A percentile compares a stretch with the other conserved stretches of the same genome.
phyloP scores from a whole-genome alignment of 306 rosid species.

The Begonia masoniana region DNA sequence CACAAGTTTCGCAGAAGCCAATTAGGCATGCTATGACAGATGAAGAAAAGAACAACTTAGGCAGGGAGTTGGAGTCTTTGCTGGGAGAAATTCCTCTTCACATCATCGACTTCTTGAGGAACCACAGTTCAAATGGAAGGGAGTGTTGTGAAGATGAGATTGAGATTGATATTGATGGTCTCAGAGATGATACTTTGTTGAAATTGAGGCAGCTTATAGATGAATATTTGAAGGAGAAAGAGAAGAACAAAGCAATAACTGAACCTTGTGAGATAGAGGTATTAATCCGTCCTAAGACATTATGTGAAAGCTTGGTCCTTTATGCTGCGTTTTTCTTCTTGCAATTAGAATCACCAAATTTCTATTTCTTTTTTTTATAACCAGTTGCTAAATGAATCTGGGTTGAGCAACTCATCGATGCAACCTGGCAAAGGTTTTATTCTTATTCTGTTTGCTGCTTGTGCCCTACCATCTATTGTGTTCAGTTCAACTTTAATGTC shows the following conservation, averaged over 20 bases:
- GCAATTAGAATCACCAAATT: neutral
- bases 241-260: slow-evolving; percentile 27
- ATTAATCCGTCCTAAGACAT: slow-evolving; percentile 3
- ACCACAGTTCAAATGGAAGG: slow-evolving; percentile 49
- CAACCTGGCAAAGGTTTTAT: slow-evolving; percentile 64
- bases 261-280: slow-evolving; percentile 78
- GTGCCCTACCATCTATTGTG: neutral
- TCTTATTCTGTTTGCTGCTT: slow-evolving; percentile 7
- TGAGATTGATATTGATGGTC: slow-evolving; percentile 75
- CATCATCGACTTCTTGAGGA: slow-evolving; percentile 63
- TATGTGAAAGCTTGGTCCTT: no score
- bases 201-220: slow-evolving; percentile 52
- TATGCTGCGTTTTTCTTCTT: no score
- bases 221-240: slow-evolving; percentile 44
- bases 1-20: slow-evolving; percentile 31
- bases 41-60: slow-evolving; percentile 43
- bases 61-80: slow-evolving; percentile 62
- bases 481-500: neutral
- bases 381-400: slow-evolving; percentile 68
- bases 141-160: slow-evolving; percentile 67
- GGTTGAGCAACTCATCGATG: slow-evolving; percentile 75
- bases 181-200: slow-evolving; percentile 58
- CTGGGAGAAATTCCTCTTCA: slow-evolving; percentile 51
- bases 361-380: slow-evolving; percentile 18
- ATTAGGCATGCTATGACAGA: slow-evolving; percentile 44